Evolutionary conservation across 2,329 filamentous ascomycete genomes (phyloP).

Genomic region (Malbranchea zuffiana): DNA sequence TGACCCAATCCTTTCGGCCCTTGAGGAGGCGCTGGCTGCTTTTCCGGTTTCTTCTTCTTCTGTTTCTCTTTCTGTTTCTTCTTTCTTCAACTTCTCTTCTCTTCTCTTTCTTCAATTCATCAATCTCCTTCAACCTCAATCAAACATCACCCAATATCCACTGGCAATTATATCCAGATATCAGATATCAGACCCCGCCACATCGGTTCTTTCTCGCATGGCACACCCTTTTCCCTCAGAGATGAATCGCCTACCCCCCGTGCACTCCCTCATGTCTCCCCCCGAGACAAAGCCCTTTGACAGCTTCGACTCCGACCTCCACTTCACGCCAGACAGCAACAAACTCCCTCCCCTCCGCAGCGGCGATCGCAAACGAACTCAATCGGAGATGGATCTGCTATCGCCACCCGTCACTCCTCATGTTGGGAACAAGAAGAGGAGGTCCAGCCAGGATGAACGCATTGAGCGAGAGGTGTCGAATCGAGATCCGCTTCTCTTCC

Average conservation of each 20-base stretch:
- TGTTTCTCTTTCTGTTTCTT: constrained; percentile 5
- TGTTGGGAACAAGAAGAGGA: constrained; percentile 31
- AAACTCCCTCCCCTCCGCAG: constrained; percentile 34
- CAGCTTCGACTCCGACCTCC: constrained; percentile 28
- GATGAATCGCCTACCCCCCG: constrained; percentile 35
- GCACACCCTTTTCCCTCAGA: background rate
- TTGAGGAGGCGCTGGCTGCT: constrained; percentile 8
- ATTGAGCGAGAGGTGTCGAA: constrained; percentile 22
- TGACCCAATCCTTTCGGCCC: constrained; percentile 10
- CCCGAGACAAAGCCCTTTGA: constrained; percentile 42
- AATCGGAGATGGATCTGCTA: constrained; percentile 35
- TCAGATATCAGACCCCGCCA: background rate
- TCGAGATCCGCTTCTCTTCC: constrained; percentile 35
- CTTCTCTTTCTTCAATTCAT: constrained; percentile 3
- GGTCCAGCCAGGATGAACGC: constrained; percentile 23
- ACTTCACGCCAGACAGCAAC: constrained; percentile 20
- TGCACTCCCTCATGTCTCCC: constrained; percentile 38
- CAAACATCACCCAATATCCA: background rate
- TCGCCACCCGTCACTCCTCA: constrained; percentile 39
- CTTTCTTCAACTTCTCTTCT: constrained; percentile 9
- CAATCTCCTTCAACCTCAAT: constrained; percentile 1
- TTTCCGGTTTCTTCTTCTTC: constrained; percentile 8
- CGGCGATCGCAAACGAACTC: constrained; percentile 31
- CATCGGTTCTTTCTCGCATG: constrained; percentile 3
- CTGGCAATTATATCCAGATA: background rate